Evolutionary conservation across 2,329 filamentous ascomycete genomes (phyloP), one percentile per base, ranked within the genome.

Genomic region (Trichoderma aggressivum): DNA sequence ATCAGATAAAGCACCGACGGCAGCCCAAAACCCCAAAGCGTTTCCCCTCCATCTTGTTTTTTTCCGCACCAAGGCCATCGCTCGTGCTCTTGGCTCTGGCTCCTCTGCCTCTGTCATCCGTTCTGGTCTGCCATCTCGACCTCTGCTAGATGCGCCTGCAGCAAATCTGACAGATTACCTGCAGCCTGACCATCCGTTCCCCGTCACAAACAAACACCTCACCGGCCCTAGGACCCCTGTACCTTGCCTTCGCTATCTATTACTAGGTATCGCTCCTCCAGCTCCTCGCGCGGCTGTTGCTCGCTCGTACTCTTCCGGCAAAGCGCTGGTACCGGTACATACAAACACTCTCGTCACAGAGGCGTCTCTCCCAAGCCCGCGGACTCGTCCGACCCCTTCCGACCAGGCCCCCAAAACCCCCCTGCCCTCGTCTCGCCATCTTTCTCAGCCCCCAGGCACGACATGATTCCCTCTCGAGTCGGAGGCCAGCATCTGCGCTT

Each of bases 401-500:
- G 24, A 28, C 8, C 39, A 62, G 60, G 24, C 59, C 58, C 59
- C 66, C 18, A 55, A 24, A 39, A 39, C 18, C 36, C 26, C 69
- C 53, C 69, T 60, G 47, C 30, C 39, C 26, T 58, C 24, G 30
- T 58, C 58, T 69, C 64, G 28, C 34, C 58, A 34, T 66, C 62
- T 7, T 66, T 56, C 36, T 24, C 28, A 59, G 30, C 43, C 59
- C 32, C 58, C 58, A 36, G 32, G 21, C 32, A 8, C 39, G 26
- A 64, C 50, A 69, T 72, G 70, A 60, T 72, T 21, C 59, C 70
- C 21, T 55, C 50, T 53, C 65, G 70, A 60, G 50, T 69, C 43
- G 65, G 70, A 56, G 28, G 67, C 67, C 71, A 59, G 34, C 43
- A 68, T 59, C 47, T 70, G 53, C 67, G 71, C 34, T 58, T 70